Conservation (phyloP, 441 rosid species). For the Jatropha multifida region DNA sequence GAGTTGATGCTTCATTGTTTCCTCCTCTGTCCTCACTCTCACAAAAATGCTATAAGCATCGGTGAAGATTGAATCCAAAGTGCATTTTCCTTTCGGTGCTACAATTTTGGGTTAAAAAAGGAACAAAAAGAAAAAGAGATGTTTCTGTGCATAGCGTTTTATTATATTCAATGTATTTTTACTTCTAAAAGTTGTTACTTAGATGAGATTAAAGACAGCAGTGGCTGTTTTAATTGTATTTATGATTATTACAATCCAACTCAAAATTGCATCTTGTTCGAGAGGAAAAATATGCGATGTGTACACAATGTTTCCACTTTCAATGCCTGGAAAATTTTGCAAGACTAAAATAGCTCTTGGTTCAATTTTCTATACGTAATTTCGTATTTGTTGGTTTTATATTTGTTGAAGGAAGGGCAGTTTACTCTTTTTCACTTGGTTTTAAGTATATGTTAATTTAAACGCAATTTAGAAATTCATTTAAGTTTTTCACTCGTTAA, state of each 20-base stretch:
- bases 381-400: no score
- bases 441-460: no score
- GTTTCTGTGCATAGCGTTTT: conserved; percentile 3
- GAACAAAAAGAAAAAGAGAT: background rate
- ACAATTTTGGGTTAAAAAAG: background rate
- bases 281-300: background rate
- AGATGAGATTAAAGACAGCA: background rate
- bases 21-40: background rate
- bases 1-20: conserved; percentile 33
- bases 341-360: no score
- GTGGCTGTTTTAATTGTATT: background rate
- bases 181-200: no score
- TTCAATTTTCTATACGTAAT: no score
- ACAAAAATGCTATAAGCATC: background rate
- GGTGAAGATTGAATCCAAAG: conserved; percentile 14
- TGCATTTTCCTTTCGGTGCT: background rate
- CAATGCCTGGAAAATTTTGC: background rate
- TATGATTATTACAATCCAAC: background rate
- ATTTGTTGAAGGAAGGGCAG: no score
- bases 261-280: background rate
- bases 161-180: background rate
- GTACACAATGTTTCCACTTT: background rate
- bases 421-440: no score
- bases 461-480: no score
- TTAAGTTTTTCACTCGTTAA: no score